Evolutionary conservation across 2,329 filamentous ascomycete species (phyloP).

Genomic region (Tolypocladium cylindrosporum): DNA sequence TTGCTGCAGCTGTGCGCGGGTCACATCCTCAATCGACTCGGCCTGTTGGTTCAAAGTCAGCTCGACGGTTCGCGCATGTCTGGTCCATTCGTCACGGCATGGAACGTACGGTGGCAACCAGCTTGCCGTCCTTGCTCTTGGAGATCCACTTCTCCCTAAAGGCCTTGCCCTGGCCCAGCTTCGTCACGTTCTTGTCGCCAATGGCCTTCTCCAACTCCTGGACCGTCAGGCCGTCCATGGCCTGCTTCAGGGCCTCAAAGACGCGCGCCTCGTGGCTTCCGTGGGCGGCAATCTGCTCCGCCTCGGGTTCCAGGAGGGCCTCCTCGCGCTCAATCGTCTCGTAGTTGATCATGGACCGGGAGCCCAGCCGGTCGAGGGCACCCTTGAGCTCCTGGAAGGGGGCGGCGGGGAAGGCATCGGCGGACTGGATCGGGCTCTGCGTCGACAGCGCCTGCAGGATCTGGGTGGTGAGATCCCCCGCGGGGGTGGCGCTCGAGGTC

Average conservation of each 20-base stretch:
- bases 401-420: constrained; percentile 57
- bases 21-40: constrained; percentile 71
- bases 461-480: constrained; percentile 50
- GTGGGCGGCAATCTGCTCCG: constrained; percentile 59
- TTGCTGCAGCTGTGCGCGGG: constrained; percentile 61
- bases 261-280: constrained; percentile 78
- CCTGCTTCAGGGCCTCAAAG: constrained; percentile 61
- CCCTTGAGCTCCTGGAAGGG: constrained; percentile 68
- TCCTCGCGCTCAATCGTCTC: constrained; percentile 75
- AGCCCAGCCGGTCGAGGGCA: constrained; percentile 75
- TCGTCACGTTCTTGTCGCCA: constrained; percentile 63
- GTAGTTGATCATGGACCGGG: constrained; percentile 79
- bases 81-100: not conserved
- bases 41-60: constrained; percentile 24
- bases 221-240: constrained; percentile 73
- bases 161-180: constrained; percentile 87
- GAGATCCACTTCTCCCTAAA: constrained; percentile 72
- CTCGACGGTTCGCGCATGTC: not conserved
- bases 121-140: constrained; percentile 48
- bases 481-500: constrained; percentile 22
- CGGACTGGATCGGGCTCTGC: constrained; percentile 55
- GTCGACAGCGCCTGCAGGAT: constrained; percentile 57
- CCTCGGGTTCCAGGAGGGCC: constrained; percentile 64
- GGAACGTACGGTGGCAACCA: constrained; percentile 39
- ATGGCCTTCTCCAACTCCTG: constrained; percentile 59